Base-by-base conservation (phyloP, 2,329 filamentous ascomycete species). In the Teratosphaeria viscida region DNA sequence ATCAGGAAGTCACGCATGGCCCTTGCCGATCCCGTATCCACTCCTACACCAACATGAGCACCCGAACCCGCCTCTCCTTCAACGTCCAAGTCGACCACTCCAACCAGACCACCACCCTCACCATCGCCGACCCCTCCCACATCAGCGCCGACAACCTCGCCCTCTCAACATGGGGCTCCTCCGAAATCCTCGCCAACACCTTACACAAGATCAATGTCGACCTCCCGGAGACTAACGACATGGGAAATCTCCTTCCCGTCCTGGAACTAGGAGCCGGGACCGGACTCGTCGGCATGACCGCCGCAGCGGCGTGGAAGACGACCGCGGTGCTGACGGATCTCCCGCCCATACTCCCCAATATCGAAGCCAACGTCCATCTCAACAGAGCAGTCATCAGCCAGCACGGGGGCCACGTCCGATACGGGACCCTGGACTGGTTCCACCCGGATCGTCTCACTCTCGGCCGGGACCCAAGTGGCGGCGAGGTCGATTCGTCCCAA, bases 191-290 rank as follows among this genome's bases (percentile, higher is more conserved):
- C 12, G 70, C 73, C 6, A 68, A 71, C 60, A 58, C 68, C 35
- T 66, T 75, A 1, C 70, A 75, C 59, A 63, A 62, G 34, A 59
- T 67, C 14, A 58, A 59, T 14, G 61, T 63, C 56, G 61, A 65
- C 11, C 55, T 57, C 61, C 52, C 53, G 16, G 53, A 34, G n/a
- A 54, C 39, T 5, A 54, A 59, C 37, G 43, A 62, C 43, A 47
- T 57, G 5, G 57, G 59, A 2, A 58, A 12, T 37, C 47, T 23
- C 19, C 32, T 61, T 3, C 63, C 68, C 0, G 65, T 75, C 8
- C 66, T 76, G 11, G 74, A 76, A 61, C 64, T 76, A 23, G 74
- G 74, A 8, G 72, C 74, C 10, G 74, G 74, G 7, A 75, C 73
- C 1, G 72, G 72, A 2, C 66, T 76, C 16, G 72, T 72, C 3